Evolutionary conservation across 192 early-diverging fungal species (phyloP), one percentile per base, ranked within the genome.

Genomic region (Entophlyctis luteolus): DNA sequence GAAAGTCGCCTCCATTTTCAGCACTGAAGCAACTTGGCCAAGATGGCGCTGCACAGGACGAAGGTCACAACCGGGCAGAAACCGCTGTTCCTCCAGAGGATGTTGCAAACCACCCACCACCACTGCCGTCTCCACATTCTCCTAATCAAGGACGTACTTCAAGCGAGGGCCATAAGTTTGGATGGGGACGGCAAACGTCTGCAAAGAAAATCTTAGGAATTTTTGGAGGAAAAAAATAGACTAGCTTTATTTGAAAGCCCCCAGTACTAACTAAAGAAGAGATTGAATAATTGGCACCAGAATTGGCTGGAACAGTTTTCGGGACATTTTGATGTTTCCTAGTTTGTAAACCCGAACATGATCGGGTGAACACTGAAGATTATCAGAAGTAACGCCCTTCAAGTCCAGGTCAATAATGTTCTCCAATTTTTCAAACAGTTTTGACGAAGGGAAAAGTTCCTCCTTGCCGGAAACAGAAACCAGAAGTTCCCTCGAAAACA

Each of bases 231-330:
- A n/a, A n/a, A n/a, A n/a, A n/a, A n/a, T n/a, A n/a, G n/a, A n/a
- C 22, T 22, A 47, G 2, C 2, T 47, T 16, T 47, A 2, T 47
- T 47, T 47, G 1, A 62, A 31, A n/a, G n/a, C n/a, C n/a, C n/a
- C n/a, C n/a, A n/a, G n/a, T n/a, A n/a, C n/a, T 25, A 25, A 60
- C 54, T 55, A 63, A 22, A 47, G 29, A 23, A 65, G 32, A 29
- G 49, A 48, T n/a, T 90, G 28, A 84, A 93, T 62, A 81, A 95
- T 74, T 85, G 88, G 67, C 49, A 82, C 67, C 12, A 83, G 35
- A 37, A 75, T 62, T 5, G 86, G 86, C 72, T 81, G 82, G 55
- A 85, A 57, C 54, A 89, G 83, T 72, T 91, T 91, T 12, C 89
- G 68, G 6, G 82, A 81, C 56, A 73, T 74, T 23, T 77, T 76